Conservation (phyloP, 1,284 basidiomycete species). For the Malassezia furfur region DNA sequence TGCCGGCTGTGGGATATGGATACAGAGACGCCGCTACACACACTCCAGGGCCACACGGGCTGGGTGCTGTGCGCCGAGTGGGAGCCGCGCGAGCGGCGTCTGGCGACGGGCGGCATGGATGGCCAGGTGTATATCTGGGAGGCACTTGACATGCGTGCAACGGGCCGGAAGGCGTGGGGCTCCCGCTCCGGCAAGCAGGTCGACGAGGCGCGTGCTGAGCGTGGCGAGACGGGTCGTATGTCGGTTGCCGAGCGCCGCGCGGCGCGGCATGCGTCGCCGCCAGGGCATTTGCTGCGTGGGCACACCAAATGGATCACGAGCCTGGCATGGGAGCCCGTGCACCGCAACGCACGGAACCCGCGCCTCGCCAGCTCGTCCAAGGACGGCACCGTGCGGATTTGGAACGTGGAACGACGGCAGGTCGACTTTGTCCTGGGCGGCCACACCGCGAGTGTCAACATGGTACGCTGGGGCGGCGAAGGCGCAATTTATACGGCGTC, state of each 20-base stretch:
- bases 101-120: conserved; percentile 62
- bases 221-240: conserved; percentile 22
- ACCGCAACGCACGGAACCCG: conserved; percentile 50
- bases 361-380: conserved; percentile 89
- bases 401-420: conserved; percentile 66
- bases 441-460: conserved; percentile 86
- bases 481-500: conserved; percentile 68
- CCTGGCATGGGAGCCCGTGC: conserved; percentile 92
- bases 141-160: conserved; percentile 27
- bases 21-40: conserved; percentile 83
- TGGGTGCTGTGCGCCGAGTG: conserved; percentile 97
- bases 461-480: conserved; percentile 79
- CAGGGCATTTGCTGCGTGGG: conserved; percentile 55
- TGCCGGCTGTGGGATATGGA: conserved; percentile 88
- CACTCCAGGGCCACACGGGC: conserved; percentile 75
- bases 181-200: conserved; percentile 29
- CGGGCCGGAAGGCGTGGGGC: conserved; percentile 35
- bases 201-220: conserved; percentile 25
- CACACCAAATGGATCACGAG: conserved; percentile 96
- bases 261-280: conserved; percentile 35
- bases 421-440: conserved; percentile 81
- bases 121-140: conserved; percentile 46
- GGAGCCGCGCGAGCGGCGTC: conserved; percentile 78
- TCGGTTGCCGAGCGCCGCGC: conserved; percentile 34
- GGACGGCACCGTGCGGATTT: conserved; percentile 87